Evolutionary conservation across 2,329 filamentous ascomycete genomes (phyloP), one percentile per base, ranked within the genome.

Genomic region (Bretziella fagacearum): DNA sequence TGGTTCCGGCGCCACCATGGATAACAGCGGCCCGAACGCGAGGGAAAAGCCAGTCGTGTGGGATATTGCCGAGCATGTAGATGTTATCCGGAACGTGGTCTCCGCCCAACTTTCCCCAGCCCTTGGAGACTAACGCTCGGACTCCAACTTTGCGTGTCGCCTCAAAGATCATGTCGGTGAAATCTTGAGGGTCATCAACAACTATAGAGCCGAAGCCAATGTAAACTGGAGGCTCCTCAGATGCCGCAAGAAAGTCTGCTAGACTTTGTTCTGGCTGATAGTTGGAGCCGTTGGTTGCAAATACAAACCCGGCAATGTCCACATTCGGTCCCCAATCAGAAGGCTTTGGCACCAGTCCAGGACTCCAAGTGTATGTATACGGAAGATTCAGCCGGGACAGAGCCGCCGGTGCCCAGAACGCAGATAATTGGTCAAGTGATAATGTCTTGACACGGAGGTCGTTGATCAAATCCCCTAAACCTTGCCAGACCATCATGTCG

Each of bases 401-500:
- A 32, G 81, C 72, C 0, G 80, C 81, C 0, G 82, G 81, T 0
- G 81, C 83, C 81, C 81, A 86, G 0, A 86, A 63, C 0, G 77
- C 83, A 29, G 77, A 82, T 2, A 89, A 75, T 0, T 81, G 79
- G 53, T 87, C 82, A 0, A 89, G 63, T 1, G 71, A 73, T 1
- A 89, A 64, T 0, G 76, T 83, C 47, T 77, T 74, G 4, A 75
- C 68, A 40, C 84, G 70, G 54, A 87, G 85, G 23, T 74, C 66
- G 56, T 89, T 89, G 53, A 89, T 73, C 23, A 89, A 63, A 58
- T 87, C 83, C 2, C 83, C 83, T 1, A 89, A 67, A 0, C 86
- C 87, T 60, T 94, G 85, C 86, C 86, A 94, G 1, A 85, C 81
- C 71, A 89, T 84, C 74, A 84, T 80, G 57, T 89, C 83, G 1